Base-by-base conservation (phyloP, 2,329 filamentous ascomycete genomes). In the Clathrospora elynae region DNA sequence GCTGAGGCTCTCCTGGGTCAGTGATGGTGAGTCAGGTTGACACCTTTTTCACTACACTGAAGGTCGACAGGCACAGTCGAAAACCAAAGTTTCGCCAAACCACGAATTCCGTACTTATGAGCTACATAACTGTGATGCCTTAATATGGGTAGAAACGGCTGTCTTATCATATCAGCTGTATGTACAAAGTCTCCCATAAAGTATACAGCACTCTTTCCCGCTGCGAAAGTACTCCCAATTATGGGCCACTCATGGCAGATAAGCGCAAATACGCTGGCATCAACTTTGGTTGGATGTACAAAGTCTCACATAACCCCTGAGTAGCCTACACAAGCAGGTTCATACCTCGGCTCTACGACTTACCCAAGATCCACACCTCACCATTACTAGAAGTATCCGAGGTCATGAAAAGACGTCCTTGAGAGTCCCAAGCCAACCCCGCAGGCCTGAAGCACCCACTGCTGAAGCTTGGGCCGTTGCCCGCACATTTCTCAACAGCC, bases 361-460 rank as follows among this genome's bases (percentile, higher is more conserved):
- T 57, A 4, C 64, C 62, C 49, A 67, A 47, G 8, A 67, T 39
- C 59, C 61, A 66, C 7, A 67, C 16, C 50, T 66, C 64, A 20
- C 62, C 64, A 47, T 62, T 59, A 25, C 48, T 44, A 17, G 51
- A 55, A 6, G 51, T 60, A 46, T 56, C 53, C n/a, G 29, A 35
- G 26, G 74, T 78, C 73, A 86, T 78, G 66, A 78, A 87, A 11
- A 87, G 66, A 7, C 83, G 70, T 3, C 76, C 79, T 31, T 73
- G 53, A 6, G 55, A 53, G 62, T 77, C 73, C 49, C 69, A 75
- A 2, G 68, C 70, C 17, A 87, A 67, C 1, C 82, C 81, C 1
- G 81, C 81, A 24, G 84, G 83, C 13, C 83, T 75, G 66, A 87
- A 84, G 67, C 83, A 87, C 1, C 66, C 65, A 1, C 55, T 59